Evolutionary conservation across 306 rosid species (phyloP).

Genomic region (Cucurbita pepo): DNA sequence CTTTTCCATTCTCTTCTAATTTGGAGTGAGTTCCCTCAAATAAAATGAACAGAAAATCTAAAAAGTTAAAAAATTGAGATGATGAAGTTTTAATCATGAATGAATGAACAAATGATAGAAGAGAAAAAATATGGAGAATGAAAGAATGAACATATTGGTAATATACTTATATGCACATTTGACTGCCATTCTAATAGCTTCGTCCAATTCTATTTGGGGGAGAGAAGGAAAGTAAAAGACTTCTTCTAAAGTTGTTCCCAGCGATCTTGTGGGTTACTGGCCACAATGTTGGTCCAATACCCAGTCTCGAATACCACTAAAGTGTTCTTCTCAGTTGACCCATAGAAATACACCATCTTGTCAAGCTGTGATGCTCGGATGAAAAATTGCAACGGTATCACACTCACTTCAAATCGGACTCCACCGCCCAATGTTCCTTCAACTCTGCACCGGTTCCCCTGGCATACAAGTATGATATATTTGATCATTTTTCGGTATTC

Average conservation of each 20-base stretch:
- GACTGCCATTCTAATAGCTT: neutral
- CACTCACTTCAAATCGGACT: neutral
- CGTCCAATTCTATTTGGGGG: neutral
- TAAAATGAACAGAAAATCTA: too few relatives aligned
- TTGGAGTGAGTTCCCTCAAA: too few relatives aligned
- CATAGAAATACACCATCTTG: neutral
- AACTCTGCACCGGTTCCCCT: neutral
- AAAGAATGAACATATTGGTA: too few relatives aligned
- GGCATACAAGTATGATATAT: neutral
- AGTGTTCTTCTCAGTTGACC: neutral
- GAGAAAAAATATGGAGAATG: too few relatives aligned
- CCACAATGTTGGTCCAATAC: neutral
- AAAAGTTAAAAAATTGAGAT: too few relatives aligned
- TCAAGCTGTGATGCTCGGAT: neutral
- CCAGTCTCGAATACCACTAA: neutral
- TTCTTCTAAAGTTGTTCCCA: neutral
- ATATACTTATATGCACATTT: neutral
- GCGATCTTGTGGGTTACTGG: neutral
- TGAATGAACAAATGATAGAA: too few relatives aligned
- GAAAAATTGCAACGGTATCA: neutral
- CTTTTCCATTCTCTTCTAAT: too few relatives aligned
- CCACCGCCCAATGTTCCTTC: neutral
- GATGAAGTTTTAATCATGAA: too few relatives aligned
- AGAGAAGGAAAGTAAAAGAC: too few relatives aligned
- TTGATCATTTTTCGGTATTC: too few relatives aligned